These are phyloP conservation scores for Plasmodium gallinaceum DNA, from an alignment of 169 alveolate species.

Conservation along the genomic window DNA sequence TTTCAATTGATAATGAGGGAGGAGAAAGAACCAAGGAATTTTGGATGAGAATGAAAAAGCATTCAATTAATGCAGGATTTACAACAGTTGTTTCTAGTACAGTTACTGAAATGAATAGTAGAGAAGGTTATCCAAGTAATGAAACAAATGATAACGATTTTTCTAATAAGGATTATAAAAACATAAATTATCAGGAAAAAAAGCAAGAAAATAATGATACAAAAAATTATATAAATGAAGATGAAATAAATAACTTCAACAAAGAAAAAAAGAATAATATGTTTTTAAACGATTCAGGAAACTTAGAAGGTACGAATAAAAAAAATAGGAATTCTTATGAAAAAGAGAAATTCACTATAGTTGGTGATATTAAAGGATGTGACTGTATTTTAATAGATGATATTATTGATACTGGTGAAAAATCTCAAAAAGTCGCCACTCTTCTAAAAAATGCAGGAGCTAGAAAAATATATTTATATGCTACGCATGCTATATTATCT, in stretches of 20 bases:
- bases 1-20: conserved; percentile 89
- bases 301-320: conserved; percentile 80
- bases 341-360: conserved; percentile 86
- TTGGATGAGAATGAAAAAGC: conserved; percentile 79
- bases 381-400: conserved; percentile 93
- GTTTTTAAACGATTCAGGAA: conserved; percentile 15
- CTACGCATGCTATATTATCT: conserved; percentile 90
- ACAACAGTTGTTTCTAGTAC: conserved; percentile 78
- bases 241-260: conserved; percentile 79
- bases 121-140: conserved; percentile 69
- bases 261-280: conserved; percentile 37
- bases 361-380: conserved; percentile 91
- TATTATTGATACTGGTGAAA: conserved; percentile 93
- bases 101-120: conserved; percentile 33
- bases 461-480: conserved; percentile 90
- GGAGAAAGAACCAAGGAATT: conserved; percentile 85
- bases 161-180: conserved; percentile 16
- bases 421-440: conserved; percentile 90
- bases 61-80: conserved; percentile 80
- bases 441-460: conserved; percentile 90
- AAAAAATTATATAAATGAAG: conserved; percentile 4
- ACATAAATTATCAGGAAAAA: conserved; percentile 33
- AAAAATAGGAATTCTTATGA: conserved; percentile 81
- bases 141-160: conserved; percentile 7
- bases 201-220: conserved; percentile 26